Percentiles rank a stretch among this genome's conserved stretches.
phyloP scores from a whole-genome alignment of 306 rosid genomes.

The Inga oerstediana region DNA sequence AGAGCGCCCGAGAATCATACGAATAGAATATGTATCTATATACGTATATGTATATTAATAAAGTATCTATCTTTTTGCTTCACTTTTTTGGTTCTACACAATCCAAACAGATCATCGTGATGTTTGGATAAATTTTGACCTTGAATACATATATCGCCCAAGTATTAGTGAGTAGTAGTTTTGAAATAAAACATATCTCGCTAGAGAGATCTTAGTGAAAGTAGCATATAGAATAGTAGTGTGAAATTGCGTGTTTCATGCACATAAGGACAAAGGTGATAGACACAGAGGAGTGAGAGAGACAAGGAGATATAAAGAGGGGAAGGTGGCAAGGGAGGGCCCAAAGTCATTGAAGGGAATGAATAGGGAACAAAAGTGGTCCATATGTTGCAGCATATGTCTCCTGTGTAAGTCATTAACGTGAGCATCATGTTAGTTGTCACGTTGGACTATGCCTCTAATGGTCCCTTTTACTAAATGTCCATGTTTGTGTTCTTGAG shows the following conservation, averaged over 20 bases:
- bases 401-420: conserved; percentile 45
- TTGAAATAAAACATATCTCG: neutral
- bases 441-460: conserved; percentile 45
- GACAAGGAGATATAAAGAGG: conserved; percentile 15
- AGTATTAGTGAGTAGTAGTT: conserved; percentile 25
- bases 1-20: neutral
- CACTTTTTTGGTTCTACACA: neutral
- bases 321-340: conserved; percentile 34
- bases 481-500: conserved; percentile 42
- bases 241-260: conserved; percentile 32
- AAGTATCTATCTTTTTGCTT: neutral
- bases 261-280: neutral
- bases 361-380: conserved; percentile 51
- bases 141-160: neutral
- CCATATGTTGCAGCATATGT: conserved; percentile 54
- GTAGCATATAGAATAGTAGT: neutral
- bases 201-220: neutral
- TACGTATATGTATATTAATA: neutral
- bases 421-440: conserved; percentile 86
- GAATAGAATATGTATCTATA: neutral
- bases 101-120: neutral
- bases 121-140: neutral
- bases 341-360: conserved; percentile 50
- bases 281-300: conserved; percentile 5
- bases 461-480: conserved; percentile 52